Evolutionary conservation across 257 asterid species (phyloP).

Genomic region (Solanum piurae): DNA sequence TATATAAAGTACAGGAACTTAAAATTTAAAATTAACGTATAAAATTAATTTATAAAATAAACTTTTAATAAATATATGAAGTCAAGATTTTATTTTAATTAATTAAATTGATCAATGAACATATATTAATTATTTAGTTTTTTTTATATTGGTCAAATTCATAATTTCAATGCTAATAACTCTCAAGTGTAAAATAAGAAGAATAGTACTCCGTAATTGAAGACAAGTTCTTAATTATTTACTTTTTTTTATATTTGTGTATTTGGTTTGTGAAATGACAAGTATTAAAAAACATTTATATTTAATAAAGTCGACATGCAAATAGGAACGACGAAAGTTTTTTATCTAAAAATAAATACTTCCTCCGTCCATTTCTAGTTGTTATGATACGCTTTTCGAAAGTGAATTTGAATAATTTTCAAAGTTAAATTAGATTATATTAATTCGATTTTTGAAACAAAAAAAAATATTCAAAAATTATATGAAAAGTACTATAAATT

Average conservation of each 20-base stretch:
- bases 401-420: too few relatives aligned
- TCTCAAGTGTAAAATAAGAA: background rate
- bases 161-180: background rate
- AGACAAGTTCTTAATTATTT: too few relatives aligned
- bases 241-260: background rate
- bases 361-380: background rate
- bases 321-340: background rate
- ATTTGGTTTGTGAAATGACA: too few relatives aligned
- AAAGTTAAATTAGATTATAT: too few relatives aligned
- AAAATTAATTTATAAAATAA: background rate
- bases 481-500: too few relatives aligned
- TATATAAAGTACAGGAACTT: background rate
- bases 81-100: background rate
- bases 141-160: background rate
- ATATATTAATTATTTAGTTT: too few relatives aligned
- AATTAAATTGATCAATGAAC: too few relatives aligned
- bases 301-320: background rate
- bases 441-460: too few relatives aligned
- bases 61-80: background rate
- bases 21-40: background rate
- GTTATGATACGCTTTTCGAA: too few relatives aligned
- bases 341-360: background rate
- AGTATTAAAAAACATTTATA: too few relatives aligned
- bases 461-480: too few relatives aligned
- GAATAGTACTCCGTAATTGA: background rate